phyloP scores from a whole-genome alignment of 2,329 filamentous ascomycete genomes.

The Chrysosporium queenslandicum region DNA sequence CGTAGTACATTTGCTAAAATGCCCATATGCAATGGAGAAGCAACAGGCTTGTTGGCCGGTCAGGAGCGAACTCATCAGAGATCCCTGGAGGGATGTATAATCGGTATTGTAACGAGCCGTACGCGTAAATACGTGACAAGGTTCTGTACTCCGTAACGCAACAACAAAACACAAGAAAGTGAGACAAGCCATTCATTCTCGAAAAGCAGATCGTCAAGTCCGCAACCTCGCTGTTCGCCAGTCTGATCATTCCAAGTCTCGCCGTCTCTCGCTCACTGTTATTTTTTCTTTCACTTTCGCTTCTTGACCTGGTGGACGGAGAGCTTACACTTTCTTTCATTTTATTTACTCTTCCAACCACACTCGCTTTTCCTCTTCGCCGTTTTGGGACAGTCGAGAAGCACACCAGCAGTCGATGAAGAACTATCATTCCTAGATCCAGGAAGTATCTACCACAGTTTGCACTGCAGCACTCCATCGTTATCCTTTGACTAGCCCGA shows the following conservation, averaged over 20 bases:
- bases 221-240: not conserved
- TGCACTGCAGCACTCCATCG: not conserved
- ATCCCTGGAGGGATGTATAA: too few relatives aligned
- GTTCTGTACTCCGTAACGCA: not conserved
- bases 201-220: constrained; percentile 6
- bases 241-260: not conserved
- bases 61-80: too few relatives aligned
- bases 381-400: not conserved
- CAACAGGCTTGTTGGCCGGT: too few relatives aligned
- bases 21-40: too few relatives aligned
- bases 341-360: not conserved
- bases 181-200: constrained; percentile 2
- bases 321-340: not conserved
- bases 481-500: not conserved
- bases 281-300: not conserved
- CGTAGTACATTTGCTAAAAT: too few relatives aligned
- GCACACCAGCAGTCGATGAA: not conserved
- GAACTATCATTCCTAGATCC: not conserved
- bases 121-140: not conserved
- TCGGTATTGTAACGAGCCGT: not conserved
- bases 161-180: not conserved
- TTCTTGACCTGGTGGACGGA: not conserved
- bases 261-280: constrained; percentile 8
- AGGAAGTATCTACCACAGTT: not conserved
- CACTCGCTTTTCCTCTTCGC: not conserved